Evolutionary conservation across 257 asterid genomes (phyloP).

Genomic region (Schizonepeta tenuifolia): DNA sequence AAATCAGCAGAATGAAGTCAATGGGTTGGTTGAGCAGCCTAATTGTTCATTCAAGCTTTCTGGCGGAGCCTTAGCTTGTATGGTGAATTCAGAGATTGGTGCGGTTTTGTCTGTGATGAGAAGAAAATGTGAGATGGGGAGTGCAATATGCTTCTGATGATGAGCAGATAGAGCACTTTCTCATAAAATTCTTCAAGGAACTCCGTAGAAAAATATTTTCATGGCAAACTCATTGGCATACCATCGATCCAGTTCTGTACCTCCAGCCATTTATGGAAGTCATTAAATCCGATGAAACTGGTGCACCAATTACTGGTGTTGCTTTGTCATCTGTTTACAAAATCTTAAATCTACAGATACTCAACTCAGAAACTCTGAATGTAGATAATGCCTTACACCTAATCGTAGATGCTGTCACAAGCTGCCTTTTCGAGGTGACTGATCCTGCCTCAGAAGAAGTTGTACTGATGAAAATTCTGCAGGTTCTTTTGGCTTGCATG

Average conservation of each 20-base stretch:
- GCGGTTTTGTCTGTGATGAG: constrained; percentile 99
- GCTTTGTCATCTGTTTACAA: constrained; percentile 93
- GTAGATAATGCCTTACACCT: constrained; percentile 77
- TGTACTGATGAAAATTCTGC: constrained; percentile 90
- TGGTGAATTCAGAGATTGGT: constrained; percentile 92
- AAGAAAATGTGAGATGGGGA: constrained; percentile 98
- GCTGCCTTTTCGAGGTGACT: constrained; percentile 95
- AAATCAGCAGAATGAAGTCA: constrained; percentile 50
- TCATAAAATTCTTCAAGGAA: constrained; percentile 80
- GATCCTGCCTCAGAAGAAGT: constrained; percentile 98
- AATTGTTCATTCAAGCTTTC: constrained; percentile 51
- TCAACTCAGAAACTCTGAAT: constrained; percentile 67
- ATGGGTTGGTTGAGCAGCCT: constrained; percentile 52
- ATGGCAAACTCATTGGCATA: constrained; percentile 78
- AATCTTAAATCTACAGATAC: constrained; percentile 75
- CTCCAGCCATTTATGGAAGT: constrained; percentile 91
- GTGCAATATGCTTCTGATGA: constrained; percentile 79
- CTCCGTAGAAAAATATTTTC: constrained; percentile 76
- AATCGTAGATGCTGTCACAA: constrained; percentile 95
- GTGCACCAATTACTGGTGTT: constrained; percentile 97
- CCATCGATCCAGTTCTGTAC: constrained; percentile 74
- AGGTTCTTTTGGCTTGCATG: constrained; percentile 97
- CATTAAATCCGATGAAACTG: constrained; percentile 94
- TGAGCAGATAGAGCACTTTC: constrained; percentile 86
- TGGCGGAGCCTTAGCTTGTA: constrained; percentile 80